These are phyloP conservation scores for Coemansia sp. DNA, from an alignment of 192 early-diverging fungal species.

Conservation along the genomic window DNA sequence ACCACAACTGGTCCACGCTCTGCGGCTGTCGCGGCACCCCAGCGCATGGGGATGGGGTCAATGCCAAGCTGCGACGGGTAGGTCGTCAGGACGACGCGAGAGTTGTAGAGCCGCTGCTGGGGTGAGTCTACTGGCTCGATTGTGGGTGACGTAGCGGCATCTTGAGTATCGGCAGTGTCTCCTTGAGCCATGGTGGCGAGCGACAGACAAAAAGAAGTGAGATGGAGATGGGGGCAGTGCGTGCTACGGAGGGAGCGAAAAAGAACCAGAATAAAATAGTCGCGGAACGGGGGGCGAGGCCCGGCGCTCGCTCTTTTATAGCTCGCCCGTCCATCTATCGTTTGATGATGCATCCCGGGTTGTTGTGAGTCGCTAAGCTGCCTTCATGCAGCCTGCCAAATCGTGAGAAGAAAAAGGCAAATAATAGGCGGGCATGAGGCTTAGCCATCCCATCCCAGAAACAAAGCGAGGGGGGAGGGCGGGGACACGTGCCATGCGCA, in stretches of 20 bases:
- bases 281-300: not conserved
- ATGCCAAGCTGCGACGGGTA: slow-evolving; percentile 68
- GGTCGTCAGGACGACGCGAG: slow-evolving; percentile 66
- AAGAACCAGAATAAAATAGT: not conserved
- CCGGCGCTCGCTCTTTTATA: not conserved
- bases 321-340: not conserved
- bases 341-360: not conserved
- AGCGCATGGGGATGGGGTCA: slow-evolving; percentile 70
- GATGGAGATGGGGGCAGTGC: not conserved
- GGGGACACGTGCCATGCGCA: too few species aligned
- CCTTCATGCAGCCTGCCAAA: too few species aligned
- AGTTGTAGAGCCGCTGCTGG: slow-evolving; percentile 51
- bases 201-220: too few species aligned
- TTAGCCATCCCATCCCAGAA: too few species aligned
- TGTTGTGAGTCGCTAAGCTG: too few species aligned
- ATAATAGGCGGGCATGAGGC: too few species aligned
- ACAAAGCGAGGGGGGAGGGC: too few species aligned
- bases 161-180: not conserved
- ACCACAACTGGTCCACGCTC: slow-evolving; percentile 83
- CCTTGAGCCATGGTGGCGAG: not conserved
- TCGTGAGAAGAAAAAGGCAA: too few species aligned
- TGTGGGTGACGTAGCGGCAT: not conserved
- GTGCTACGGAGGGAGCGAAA: not conserved
- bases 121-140: not conserved
- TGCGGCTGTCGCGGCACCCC: slow-evolving; percentile 71